phyloP scores from a whole-genome alignment of 192 early-diverging fungal genomes.

The Dissophora globulifera region DNA sequence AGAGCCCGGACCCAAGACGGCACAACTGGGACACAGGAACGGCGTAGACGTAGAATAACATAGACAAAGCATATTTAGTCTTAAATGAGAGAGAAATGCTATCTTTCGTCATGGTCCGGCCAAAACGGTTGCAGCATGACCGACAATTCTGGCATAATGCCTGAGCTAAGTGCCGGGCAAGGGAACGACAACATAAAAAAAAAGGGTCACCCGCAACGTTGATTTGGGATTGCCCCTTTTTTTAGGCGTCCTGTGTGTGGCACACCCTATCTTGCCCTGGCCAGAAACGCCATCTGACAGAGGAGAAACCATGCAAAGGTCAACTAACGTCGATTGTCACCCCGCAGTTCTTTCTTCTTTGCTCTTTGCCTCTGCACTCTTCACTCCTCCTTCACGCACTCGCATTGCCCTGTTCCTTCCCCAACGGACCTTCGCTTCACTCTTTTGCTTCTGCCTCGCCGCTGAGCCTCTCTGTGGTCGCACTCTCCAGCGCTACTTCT shows the following conservation, averaged over 20 bases:
- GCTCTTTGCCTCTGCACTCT: neutral
- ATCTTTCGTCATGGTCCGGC: neutral
- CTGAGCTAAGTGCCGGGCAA: too few species aligned
- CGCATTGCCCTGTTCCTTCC: too few species aligned
- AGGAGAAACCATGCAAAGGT: too few species aligned
- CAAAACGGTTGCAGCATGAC: neutral
- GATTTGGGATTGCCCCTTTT: too few species aligned
- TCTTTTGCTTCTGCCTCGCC: neutral
- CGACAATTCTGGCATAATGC: too few species aligned
- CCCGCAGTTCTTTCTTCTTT: neutral
- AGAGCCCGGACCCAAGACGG: conserved; percentile 16
- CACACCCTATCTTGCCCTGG: too few species aligned
- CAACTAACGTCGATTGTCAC: neutral
- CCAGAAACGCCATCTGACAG: conserved; percentile 3
- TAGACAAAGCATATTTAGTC: too few species aligned
- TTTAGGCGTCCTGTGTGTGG: neutral
- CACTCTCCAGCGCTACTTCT: too few species aligned
- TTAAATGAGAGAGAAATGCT: neutral
- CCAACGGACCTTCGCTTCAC: too few species aligned
- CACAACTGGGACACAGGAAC: conserved; percentile 35
- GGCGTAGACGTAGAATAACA: too few species aligned
- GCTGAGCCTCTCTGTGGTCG: too few species aligned
- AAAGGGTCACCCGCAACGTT: neutral
- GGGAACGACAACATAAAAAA: neutral
- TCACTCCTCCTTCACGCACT: neutral